Evolutionary conservation across 2,329 filamentous ascomycete genomes (phyloP), one percentile per base, ranked within the genome.

Genomic region (Colletotrichum shisoi): DNA sequence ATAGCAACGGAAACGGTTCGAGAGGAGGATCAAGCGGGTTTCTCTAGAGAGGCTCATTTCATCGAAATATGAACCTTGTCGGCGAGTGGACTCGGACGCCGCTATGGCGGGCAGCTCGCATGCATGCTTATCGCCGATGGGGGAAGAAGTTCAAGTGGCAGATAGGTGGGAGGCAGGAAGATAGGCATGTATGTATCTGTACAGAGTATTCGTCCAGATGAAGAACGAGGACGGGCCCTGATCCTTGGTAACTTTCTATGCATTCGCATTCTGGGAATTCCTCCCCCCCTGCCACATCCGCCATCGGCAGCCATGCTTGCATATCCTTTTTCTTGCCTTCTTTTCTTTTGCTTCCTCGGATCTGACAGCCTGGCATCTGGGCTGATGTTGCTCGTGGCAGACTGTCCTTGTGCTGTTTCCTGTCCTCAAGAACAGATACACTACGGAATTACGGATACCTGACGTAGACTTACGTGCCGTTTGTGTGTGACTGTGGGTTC

Each of bases 41-140:
- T 24, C 15, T 57, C 54, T n/a, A 37, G n/a, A 57, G n/a, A 57
- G n/a, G 31, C 24, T 58, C 56, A 39, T 58, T 58, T 58, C 44
- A 27, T 17, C n/a, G 13, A 48, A 13, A 48, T 17, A 27, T 48
- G 44, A 24, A 48, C 24, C 44, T 24, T 58, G 27, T 39, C 42
- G 9, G 19, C 44, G 39, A 48, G 56, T 53, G 51, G 27, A 53
- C 34, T 53, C 51, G 21, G 34, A n/a, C 21, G n/a, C 34, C 31
- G 21, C 34, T 53, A 37, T 21, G n/a, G n/a, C 34, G 17, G 34
- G 51, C 34, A 40, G 34, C n/a, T 40, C 51, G 15, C 27, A 11
- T 21, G 56, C 31, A 49, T 21, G 56, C 7, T 27, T 49, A 40
- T 58, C 56, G 27, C 37, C 39, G 6, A 9, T 17, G 27, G n/a